Evolutionary conservation across 139 green algal genomes (phyloP), one percentile per base, ranked within the genome.

Genomic region (Chlorella sp.): DNA sequence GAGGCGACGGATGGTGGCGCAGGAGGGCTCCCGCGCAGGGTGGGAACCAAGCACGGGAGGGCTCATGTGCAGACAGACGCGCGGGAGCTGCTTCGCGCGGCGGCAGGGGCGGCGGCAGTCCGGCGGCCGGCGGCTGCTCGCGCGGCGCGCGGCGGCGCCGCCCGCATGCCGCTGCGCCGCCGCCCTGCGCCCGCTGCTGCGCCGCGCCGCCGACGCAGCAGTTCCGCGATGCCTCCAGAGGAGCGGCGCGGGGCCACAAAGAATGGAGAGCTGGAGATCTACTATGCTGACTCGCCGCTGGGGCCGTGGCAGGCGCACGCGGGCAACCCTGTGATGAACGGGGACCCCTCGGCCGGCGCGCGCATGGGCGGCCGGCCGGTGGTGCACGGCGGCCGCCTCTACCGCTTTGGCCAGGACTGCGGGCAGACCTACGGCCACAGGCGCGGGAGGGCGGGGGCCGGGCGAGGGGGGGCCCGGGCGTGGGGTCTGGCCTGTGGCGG

Each of bases 391-490:
- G 79, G 74, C 6, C 35, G 56, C 11, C 64, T 86, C 35, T 74
- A 77, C 61, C 67, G 83, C 29, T 86, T 88, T 67, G 83, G 74
- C 8, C 79, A 86, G 83, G 83, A 88, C 74, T 86, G 79, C 41
- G 31, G 11, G 6, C 8, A 38, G 66, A 82, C 68, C 8, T 87
- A 87, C 51, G 82, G 82, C 19, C 68, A 79, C 66, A 58, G 55
- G 60, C 66, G 84, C 66, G 5, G 69, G 4, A 38, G 31, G 35
- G 27, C 51, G 59, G 31, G 31, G 14, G 29, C 43, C 12, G 12
- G 59, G 33, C 11, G 42, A 45, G 48, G 31, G 1, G 46, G 29
- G 41, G 41, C n/a, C n/a, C n/a, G n/a, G n/a, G n/a, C n/a, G n/a
- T n/a, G n/a, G n/a, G n/a, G n/a, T n/a, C n/a, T n/a, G n/a, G n/a